Evolutionary conservation across 2,329 filamentous ascomycete species (phyloP).

Genomic region (Monilinia laxa): DNA sequence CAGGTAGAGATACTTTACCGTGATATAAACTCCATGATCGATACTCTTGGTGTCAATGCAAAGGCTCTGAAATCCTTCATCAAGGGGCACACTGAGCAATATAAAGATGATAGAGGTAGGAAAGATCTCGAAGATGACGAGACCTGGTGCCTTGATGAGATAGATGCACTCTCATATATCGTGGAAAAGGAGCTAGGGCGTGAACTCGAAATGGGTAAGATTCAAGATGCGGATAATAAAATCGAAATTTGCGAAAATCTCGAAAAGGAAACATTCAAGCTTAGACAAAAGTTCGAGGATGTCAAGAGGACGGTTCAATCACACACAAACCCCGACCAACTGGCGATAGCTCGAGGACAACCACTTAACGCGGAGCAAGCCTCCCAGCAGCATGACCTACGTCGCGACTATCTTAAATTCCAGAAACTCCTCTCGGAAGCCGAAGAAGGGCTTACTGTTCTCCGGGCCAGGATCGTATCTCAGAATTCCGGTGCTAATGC

Average conservation of each 20-base stretch:
- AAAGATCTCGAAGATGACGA: constrained; percentile 68
- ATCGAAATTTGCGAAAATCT: constrained; percentile 67
- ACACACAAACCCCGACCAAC: constrained; percentile 65
- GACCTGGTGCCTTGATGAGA: constrained; percentile 74
- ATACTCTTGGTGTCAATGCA: constrained; percentile 84
- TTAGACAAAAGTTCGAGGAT: constrained; percentile 75
- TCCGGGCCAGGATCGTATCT: constrained; percentile 74
- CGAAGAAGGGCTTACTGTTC: constrained; percentile 75
- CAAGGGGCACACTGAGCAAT: constrained; percentile 61
- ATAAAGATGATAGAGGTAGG: constrained; percentile 56
- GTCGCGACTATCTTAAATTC: constrained; percentile 71
- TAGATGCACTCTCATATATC: constrained; percentile 64
- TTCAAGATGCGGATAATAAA: constrained; percentile 68
- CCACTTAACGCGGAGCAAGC: constrained; percentile 83
- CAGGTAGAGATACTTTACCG: constrained; percentile 69
- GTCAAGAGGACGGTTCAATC: constrained; percentile 73
- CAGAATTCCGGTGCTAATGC: constrained; percentile 51
- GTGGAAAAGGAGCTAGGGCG: constrained; percentile 62
- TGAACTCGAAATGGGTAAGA: constrained; percentile 64
- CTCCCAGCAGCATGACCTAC: constrained; percentile 78
- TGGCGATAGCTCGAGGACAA: constrained; percentile 63
- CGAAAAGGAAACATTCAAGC: constrained; percentile 65
- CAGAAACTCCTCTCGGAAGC: constrained; percentile 72
- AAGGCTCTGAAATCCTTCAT: constrained; percentile 59
- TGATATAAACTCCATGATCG: constrained; percentile 91